phyloP scores from a whole-genome alignment of 495 filamentous ascomycete genomes.

The Neurospora discreta region DNA sequence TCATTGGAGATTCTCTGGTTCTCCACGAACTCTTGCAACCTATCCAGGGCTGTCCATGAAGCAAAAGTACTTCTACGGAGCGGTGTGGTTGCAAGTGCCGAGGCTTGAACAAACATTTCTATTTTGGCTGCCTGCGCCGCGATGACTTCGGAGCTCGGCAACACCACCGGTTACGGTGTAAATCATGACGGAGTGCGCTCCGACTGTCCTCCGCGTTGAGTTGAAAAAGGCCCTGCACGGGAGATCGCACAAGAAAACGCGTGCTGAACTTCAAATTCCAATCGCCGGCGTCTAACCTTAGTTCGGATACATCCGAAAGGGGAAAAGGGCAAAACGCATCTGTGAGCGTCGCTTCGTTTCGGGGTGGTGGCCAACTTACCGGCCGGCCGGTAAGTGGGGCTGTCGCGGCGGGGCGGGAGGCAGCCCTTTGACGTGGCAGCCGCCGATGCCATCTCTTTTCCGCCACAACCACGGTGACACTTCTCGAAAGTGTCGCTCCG shows the following conservation, averaged over 20 bases:
- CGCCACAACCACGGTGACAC: background rate
- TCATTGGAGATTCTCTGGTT: background rate
- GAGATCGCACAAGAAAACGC: background rate
- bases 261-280: background rate
- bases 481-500: background rate
- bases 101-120: background rate
- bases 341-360: background rate
- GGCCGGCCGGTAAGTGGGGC: background rate
- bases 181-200: background rate
- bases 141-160: background rate
- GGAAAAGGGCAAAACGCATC: background rate
- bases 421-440: constrained; percentile 10
- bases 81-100: background rate
- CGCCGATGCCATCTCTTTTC: background rate
- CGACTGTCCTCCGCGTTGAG: background rate
- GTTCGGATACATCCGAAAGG: background rate
- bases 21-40: background rate
- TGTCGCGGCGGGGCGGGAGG: constrained; percentile 1
- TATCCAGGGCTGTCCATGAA: background rate
- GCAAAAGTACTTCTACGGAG: background rate
- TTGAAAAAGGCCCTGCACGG: background rate
- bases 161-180: background rate
- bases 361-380: background rate
- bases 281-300: background rate
- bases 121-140: background rate